phyloP scores from a whole-genome alignment of 352 stramenopile genomes.

The Pythium insidiosum region DNA sequence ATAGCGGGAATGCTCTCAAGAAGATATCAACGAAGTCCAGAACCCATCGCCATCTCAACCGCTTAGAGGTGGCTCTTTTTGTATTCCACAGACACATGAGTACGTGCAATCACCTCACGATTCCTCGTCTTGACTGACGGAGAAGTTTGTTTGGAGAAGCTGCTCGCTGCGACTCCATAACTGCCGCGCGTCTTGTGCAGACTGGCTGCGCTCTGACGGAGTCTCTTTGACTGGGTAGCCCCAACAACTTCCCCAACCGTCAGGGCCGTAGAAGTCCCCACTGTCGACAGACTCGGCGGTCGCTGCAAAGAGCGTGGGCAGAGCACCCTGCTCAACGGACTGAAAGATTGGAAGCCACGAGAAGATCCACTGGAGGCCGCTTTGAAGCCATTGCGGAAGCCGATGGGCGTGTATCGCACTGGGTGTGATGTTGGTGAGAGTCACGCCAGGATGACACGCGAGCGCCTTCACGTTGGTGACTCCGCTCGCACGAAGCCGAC shows the following conservation, averaged over 20 bases:
- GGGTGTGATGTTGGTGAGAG: constrained; percentile 43
- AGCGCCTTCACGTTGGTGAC: constrained; percentile 37
- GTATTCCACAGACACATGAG: background rate
- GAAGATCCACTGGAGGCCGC: constrained; percentile 27
- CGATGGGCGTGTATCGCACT: constrained; percentile 25
- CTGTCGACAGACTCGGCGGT: constrained; percentile 26
- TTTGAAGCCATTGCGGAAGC: constrained; percentile 20
- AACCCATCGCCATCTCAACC: too few relatives aligned
- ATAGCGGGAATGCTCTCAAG: background rate
- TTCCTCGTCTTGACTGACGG: background rate
- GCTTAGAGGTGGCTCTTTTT: background rate
- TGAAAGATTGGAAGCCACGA: constrained; percentile 35
- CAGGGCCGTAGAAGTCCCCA: constrained; percentile 44
- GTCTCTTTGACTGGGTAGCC: constrained; percentile 36
- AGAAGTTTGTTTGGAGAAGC: constrained; percentile 8
- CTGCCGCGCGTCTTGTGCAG: constrained; percentile 1
- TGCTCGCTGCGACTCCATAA: constrained; percentile 17
- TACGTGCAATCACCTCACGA: background rate
- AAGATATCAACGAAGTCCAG: background rate
- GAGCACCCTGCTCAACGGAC: constrained; percentile 26
- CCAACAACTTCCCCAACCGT: constrained; percentile 27
- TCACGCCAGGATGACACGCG: constrained; percentile 38
- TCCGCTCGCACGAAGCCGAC: constrained; percentile 21
- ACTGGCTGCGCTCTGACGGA: constrained; percentile 20
- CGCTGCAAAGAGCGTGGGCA: constrained; percentile 49